Evolutionary conservation across 208 protist genomes (phyloP), one percentile per base, ranked within the genome.

Genomic region (Novymonas esmeraldas): DNA sequence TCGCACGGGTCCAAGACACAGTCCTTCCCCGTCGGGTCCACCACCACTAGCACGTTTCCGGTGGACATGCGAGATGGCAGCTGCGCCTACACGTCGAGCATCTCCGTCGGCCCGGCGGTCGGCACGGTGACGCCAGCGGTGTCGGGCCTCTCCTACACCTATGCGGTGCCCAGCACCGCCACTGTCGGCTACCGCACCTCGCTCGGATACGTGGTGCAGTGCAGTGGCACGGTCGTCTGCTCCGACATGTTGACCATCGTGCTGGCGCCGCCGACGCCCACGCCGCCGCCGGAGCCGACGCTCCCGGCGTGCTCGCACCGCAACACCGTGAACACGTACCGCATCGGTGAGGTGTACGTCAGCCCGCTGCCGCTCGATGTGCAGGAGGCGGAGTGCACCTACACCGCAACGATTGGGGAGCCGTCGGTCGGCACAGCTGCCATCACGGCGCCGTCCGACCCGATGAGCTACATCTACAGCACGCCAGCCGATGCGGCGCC

Each of bases 401-500:
- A 83, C 78, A 83, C 41, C 11, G 59, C 65, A n/a, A 49, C 48
- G 10, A 66, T 78, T 33, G 7, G 2, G 3, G 46, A 71, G 28
- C 77, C 58, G 10, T 31, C 75, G 13, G 63, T 81, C 1, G 82
- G 82, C 65, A 54, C 57, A 11, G 58, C 59, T 2, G 62, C 63
- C 41, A n/a, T 75, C 14, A 36, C 57, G 39, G 38, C 59, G 48
- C 52, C 68, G 3, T 20, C 45, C 0, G 56, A 73, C 65, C 72
- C 77, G n/a, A 33, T 79, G 18, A 16, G 39, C 52, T 88, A 88
- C 69, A 60, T 82, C 24, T 88, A 82, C 75, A 42, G 63, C 44
- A 67, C 71, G n/a, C 54, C 60, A 10, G 13, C 28, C 20, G 34
- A 26, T 33, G 64, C 57, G 56, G 7, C 50, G 33, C 52, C 75